Evolutionary conservation across 176 grass and related monocot species (phyloP), one percentile per base, ranked within the genome.

Genomic region (Puya raimondii): DNA sequence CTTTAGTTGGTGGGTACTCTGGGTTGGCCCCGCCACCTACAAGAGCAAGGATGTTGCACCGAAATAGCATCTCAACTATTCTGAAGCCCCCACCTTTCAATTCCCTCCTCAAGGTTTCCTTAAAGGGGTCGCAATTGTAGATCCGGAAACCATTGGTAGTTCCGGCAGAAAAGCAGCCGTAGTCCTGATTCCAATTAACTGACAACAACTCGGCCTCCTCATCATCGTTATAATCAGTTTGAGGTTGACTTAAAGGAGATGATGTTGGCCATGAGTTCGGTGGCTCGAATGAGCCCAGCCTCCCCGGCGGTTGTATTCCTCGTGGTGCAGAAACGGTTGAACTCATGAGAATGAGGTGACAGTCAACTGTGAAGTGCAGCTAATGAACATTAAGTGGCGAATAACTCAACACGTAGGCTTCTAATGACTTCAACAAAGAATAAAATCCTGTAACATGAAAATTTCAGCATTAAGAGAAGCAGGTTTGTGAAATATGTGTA

Each of bases 21-120:
- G 52, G 49, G 70, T 91, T 91, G 65, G 92, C 82, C 53, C 79
- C 85, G 6, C 86, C 83, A 1, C 92, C 88, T 11, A 91, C 92
- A 77, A 96, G 89, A 18, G 92, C 92, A 59, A 96, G 73, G 75
- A 96, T 96, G 74, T 96, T 96, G 69, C 83, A 86, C 50, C 88
- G 86, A 78, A 91, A 96, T 51, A 96, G 64, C 92, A 91, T 96
- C 73, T 96, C 88, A 9, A 91, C 86, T 23, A 96, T 91, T 42
- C 82, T 85, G 51, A 96, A 96, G 23, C 88, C 92, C 10, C 88
- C 92, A 33, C 81, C 84, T 76, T 89, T 89, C 49, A 91, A 78
- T 70, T 96, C 85, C 72, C 92, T 82, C 80, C 92, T 91, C 72
- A 96, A 91, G 12, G 85, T 96, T 71, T 96, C 92, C 69, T 91